phyloP scores from a whole-genome alignment of 1,139 yeast genomes.

The Candida pseudocylindracea region DNA sequence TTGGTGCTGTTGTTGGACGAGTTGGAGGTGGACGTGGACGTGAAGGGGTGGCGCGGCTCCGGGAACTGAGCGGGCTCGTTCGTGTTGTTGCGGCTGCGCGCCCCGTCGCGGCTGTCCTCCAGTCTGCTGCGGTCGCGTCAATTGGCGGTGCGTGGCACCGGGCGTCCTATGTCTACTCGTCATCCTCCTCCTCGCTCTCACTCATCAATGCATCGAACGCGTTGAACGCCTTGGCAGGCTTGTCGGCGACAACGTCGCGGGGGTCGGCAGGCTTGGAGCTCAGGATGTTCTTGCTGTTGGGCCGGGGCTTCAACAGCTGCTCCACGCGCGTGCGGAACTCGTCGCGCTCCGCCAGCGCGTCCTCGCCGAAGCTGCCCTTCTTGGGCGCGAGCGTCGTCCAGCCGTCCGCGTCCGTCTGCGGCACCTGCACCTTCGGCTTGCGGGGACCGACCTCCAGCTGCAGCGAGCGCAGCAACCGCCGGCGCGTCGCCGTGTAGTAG shows the following conservation, averaged over 20 bases:
- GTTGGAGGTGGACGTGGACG: too few relatives aligned
- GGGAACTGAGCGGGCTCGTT: too few relatives aligned
- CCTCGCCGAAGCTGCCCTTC: conserved; percentile 22
- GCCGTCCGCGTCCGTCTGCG: conserved; percentile 38
- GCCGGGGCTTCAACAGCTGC: conserved; percentile 25
- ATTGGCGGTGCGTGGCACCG: too few relatives aligned
- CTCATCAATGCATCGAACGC: conserved; percentile 47
- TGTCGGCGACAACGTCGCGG: conserved; percentile 45
- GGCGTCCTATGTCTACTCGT: conserved; percentile 4
- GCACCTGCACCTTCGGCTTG: conserved; percentile 28
- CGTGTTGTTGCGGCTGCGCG: too few relatives aligned
- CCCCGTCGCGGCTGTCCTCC: too few relatives aligned
- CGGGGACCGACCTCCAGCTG: conserved; percentile 25
- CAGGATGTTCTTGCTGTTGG: conserved; percentile 54
- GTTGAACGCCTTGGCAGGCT: conserved; percentile 43
- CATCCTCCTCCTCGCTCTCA: conserved; percentile 17
- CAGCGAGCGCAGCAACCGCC: conserved; percentile 35
- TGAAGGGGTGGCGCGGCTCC: too few relatives aligned
- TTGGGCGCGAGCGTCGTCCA: conserved; percentile 45
- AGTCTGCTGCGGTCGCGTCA: too few relatives aligned
- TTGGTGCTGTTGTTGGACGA: too few relatives aligned
- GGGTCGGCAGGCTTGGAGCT: conserved; percentile 55
- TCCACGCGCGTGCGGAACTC: conserved; percentile 26
- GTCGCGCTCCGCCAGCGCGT: conserved; percentile 1
- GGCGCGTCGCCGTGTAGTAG: conserved; percentile 27